These are phyloP conservation scores for Ogataea paradorogensis DNA, from an alignment of 805 yeast species.

Conservation along the genomic window DNA sequence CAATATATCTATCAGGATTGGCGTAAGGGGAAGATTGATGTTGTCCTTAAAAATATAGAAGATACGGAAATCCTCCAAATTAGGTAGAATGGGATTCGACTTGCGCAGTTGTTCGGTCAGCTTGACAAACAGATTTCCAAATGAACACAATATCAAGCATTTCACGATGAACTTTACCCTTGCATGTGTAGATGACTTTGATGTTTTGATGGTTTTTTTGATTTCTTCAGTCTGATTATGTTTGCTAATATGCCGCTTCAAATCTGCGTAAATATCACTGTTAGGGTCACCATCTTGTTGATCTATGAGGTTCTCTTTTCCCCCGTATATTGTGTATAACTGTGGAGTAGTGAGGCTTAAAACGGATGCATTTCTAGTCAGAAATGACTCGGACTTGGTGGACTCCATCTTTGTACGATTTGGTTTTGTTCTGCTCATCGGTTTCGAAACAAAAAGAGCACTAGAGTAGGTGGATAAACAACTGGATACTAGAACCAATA, in stretches of 20 bases:
- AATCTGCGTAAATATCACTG: slow-evolving; percentile 20
- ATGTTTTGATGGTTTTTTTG: no score
- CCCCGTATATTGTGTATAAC: slow-evolving; percentile 28
- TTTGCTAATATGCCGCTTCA: slow-evolving; percentile 13
- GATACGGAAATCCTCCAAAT: slow-evolving; percentile 31
- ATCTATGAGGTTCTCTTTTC: slow-evolving; percentile 17
- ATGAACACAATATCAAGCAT: slow-evolving; percentile 31
- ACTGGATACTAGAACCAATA: no score
- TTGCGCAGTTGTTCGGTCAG: slow-evolving; percentile 51
- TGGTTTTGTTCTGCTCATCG: not conserved
- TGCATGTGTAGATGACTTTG: not conserved
- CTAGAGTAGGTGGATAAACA: no score
- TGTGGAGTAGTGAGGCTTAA: slow-evolving; percentile 28
- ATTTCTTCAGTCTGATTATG: slow-evolving; percentile 1
- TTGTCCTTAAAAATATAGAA: slow-evolving; percentile 32
- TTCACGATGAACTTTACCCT: slow-evolving; percentile 7
- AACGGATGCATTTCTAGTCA: slow-evolving; percentile 19
- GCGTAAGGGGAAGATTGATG: slow-evolving; percentile 23
- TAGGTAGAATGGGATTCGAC: slow-evolving; percentile 25
- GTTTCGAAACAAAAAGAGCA: not conserved
- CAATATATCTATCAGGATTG: slow-evolving; percentile 16
- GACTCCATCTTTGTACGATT: not conserved
- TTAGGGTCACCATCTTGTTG: slow-evolving; percentile 20
- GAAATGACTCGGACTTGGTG: not conserved
- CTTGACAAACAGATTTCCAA: slow-evolving; percentile 54